These are phyloP conservation scores for Hypomyces perniciosus DNA, from an alignment of 2,329 filamentous ascomycete genomes.

Conservation along the genomic window DNA sequence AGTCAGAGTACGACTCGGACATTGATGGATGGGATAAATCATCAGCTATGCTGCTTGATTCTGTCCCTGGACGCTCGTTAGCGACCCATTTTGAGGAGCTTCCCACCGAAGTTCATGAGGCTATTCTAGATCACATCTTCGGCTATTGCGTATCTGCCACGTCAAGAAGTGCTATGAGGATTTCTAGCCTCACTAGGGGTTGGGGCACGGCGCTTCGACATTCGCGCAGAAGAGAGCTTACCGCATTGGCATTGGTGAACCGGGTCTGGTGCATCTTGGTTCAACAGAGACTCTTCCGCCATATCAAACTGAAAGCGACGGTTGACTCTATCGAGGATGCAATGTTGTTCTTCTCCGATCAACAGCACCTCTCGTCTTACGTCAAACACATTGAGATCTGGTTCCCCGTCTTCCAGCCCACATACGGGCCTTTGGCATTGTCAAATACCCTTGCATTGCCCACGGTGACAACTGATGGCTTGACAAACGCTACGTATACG, in stretches of 20 bases:
- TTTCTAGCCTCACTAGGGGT: conserved; percentile 48
- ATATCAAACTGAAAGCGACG: conserved; percentile 70
- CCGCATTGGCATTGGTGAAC: conserved; percentile 58
- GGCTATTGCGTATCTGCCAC: conserved; percentile 60
- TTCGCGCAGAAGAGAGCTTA: conserved; percentile 60
- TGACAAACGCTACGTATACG: conserved; percentile 53
- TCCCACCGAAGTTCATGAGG: conserved; percentile 66
- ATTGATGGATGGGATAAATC: conserved; percentile 10
- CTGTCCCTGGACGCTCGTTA: conserved; percentile 16
- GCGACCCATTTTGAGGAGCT: conserved; percentile 43
- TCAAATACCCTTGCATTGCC: conserved; percentile 42
- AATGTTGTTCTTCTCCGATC: conserved; percentile 51
- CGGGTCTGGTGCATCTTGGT: conserved; percentile 60
- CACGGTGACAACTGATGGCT: conserved; percentile 48
- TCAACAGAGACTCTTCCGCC: conserved; percentile 66
- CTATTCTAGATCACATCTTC: conserved; percentile 65
- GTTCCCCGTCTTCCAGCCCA: conserved; percentile 67
- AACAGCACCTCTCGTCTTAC: conserved; percentile 55
- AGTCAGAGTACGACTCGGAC: conserved; percentile 18
- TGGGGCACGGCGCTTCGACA: conserved; percentile 62
- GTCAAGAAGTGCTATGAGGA: conserved; percentile 48
- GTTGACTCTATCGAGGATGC: conserved; percentile 55
- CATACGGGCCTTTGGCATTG: conserved; percentile 37
- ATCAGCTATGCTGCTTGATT: conserved; percentile 2
- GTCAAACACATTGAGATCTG: conserved; percentile 71